Base-by-base conservation (phyloP, 495 filamentous ascomycete genomes). In the Penicillium fimorum region DNA sequence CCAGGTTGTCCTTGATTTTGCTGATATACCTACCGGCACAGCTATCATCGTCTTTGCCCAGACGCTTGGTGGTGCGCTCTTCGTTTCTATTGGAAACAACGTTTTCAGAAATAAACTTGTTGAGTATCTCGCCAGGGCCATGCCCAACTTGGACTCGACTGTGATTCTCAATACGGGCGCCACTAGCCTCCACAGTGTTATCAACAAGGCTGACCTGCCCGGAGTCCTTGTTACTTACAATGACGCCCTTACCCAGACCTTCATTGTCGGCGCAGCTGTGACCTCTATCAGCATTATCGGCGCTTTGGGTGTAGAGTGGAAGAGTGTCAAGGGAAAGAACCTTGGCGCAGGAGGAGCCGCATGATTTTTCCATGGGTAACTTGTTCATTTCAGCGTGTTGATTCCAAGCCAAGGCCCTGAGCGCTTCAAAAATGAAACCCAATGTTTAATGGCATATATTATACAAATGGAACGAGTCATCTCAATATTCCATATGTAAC, bases 41-140 rank as follows among this genome's bases (percentile, higher is more conserved):
- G 76, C 86, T 2, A 74, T 85, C 35, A 83, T 87, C 53, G 83
- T 89, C 64, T 89, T 90, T 65, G 77, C 79, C 29, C 88, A 90
- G 69, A 85, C 83, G 42, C 68, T 91, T 8, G 87, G 87, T 7
- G 87, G 85, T 24, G 83, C 85, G 5, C 66, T 91, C 1, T 90
- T 89, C 58, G 78, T 83, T 4, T 80, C 83, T 0, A 77, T 88
- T 18, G 86, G 79, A 0, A 82, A 88, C 63, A 81, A 81, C 22
- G 76, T 89, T 27, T 79, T 89, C 56, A 81, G 75, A 58, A 87
- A 85, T 55, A 68, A 79, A 5, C 73, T 89, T 24, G 78, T 82
- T 13, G 59, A 68, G 0, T 75, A 77, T 30, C 66, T 87, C 2
- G 30, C 55, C 0, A 37, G 55, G 12, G 63, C 67, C 17, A 70